Percentiles rank a stretch among this genome's conserved stretches.
These are phyloP conservation scores for Fragilaria crotonensis DNA, from an alignment of 108 stramenopile species.

Conservation along the genomic window DNA sequence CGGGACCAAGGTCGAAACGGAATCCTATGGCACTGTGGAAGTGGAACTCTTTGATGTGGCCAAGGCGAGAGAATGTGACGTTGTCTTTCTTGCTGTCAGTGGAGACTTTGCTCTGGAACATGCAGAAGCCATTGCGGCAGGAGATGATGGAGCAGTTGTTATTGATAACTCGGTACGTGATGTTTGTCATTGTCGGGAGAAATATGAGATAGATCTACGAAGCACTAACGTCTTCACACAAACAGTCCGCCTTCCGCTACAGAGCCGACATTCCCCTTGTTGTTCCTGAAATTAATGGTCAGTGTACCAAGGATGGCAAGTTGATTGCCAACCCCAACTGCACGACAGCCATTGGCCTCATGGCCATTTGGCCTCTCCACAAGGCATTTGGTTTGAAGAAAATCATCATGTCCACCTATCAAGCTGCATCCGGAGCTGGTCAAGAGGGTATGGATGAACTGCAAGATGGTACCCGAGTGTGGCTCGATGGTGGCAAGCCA, in stretches of 20 bases:
- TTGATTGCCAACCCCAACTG: conserved; percentile 99
- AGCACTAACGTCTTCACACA: no score
- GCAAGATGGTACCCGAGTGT: conserved; percentile 67
- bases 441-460: conserved; percentile 97
- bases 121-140: conserved; percentile 59
- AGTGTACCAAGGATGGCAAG: conserved; percentile 84
- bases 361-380: conserved; percentile 95
- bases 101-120: conserved; percentile 85
- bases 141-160: conserved; percentile 67
- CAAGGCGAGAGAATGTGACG: conserved; percentile 73
- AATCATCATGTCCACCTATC: conserved; percentile 95
- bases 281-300: conserved; percentile 94
- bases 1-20: conserved; percentile 70
- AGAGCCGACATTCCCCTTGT: conserved; percentile 86
- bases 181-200: no score
- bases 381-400: conserved; percentile 84
- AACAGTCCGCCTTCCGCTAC: conserved; percentile 93
- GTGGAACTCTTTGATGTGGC: conserved; percentile 81
- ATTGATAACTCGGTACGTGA: conserved; percentile 80
- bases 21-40: conserved; percentile 68
- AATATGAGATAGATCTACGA: no score
- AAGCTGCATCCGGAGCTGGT: conserved; percentile 86
- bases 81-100: conserved; percentile 85
- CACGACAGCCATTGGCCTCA: conserved; percentile 97
- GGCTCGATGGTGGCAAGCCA: conserved; percentile 55